Conservation (phyloP, 306 rosid species). For the Notholithocarpus densiflorus region DNA sequence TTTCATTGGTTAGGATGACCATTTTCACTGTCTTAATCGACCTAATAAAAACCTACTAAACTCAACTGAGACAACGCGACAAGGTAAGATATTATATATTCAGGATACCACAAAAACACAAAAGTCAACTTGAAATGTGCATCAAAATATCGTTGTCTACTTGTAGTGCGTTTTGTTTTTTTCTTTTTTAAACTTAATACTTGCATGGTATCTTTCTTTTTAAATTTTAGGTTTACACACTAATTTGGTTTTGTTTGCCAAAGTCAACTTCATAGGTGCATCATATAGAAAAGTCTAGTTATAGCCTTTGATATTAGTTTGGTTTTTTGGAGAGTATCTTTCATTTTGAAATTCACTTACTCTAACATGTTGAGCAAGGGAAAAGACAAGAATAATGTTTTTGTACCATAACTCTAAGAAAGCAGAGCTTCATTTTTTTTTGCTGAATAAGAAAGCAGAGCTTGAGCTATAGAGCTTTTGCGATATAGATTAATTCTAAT, state of each 20-base stretch:
- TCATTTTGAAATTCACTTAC: not conserved
- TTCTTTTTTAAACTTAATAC: not conserved
- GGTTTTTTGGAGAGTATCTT: not conserved
- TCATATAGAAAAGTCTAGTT: slow-evolving; percentile 15
- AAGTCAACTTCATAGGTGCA: slow-evolving; percentile 14
- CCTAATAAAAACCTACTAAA: no score
- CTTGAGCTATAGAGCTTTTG: no score
- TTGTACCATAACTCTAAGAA: not conserved
- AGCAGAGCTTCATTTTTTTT: no score
- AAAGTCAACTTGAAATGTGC: slow-evolving; percentile 10
- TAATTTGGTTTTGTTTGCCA: slow-evolving; percentile 1
- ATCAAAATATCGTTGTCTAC: not conserved
- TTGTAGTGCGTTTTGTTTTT: no score
- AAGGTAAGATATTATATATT: not conserved
- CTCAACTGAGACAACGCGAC: no score
- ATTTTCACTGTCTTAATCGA: rapidly evolving
- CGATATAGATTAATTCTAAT: no score
- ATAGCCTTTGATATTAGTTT: slow-evolving; percentile 4
- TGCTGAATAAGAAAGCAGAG: no score
- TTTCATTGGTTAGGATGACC: no score
- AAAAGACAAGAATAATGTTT: not conserved
- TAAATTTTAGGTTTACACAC: not conserved
- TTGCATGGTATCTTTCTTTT: not conserved
- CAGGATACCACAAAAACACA: not conserved
- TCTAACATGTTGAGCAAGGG: slow-evolving; percentile 6